Evolutionary conservation across 2,329 filamentous ascomycete genomes (phyloP).

Genomic region (Calonectria pseudoreteaudii): DNA sequence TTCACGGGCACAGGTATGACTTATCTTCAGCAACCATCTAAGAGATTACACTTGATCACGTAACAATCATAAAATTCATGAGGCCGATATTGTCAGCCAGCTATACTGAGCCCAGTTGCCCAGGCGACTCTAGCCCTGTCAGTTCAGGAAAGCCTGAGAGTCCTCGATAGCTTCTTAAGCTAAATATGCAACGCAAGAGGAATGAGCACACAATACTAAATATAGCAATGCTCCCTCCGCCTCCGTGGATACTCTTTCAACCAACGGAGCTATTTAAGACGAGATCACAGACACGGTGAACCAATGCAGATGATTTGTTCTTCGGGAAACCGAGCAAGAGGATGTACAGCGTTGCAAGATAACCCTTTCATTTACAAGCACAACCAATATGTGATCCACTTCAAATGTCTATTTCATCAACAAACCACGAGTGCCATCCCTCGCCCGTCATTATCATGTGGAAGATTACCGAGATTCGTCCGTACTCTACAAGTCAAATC

Average conservation of each 20-base stretch:
- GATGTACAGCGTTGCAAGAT: background rate
- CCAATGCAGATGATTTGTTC: background rate
- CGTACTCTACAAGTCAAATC: constrained; percentile 16
- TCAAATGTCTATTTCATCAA: constrained; percentile 6
- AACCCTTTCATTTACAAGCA: background rate
- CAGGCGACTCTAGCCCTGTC: too few species aligned
- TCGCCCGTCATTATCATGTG: constrained; percentile 9
- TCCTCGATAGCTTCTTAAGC: background rate
- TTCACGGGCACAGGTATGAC: too few species aligned
- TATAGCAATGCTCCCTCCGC: background rate
- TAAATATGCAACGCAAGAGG: background rate
- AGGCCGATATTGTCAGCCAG: too few species aligned
- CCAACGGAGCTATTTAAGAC: background rate
- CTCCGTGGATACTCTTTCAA: background rate
- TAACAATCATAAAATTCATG: too few species aligned
- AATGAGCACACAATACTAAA: background rate
- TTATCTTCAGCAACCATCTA: too few species aligned
- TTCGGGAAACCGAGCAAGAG: background rate
- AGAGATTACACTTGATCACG: too few species aligned
- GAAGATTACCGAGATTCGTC: constrained; percentile 25
- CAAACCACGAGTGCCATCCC: background rate
- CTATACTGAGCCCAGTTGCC: too few species aligned
- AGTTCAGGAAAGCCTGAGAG: background rate
- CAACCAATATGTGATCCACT: background rate
- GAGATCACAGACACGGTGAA: background rate